These are phyloP conservation scores for Phytopythium helicoides DNA, from an alignment of 352 stramenopile genomes.

Conservation along the genomic window DNA sequence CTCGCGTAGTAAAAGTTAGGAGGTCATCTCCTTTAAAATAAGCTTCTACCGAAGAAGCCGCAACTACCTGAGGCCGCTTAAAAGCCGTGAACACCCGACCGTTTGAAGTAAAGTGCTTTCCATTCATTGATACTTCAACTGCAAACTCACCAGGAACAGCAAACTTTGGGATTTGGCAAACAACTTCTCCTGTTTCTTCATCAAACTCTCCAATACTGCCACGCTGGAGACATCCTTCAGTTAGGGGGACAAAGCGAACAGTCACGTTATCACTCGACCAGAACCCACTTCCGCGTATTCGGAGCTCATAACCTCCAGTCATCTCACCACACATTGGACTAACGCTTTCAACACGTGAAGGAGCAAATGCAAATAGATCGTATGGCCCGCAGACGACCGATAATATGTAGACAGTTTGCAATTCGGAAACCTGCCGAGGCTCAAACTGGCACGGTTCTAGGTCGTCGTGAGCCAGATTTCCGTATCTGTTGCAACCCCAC, in stretches of 20 bases:
- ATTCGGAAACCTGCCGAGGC: conserved; percentile 32
- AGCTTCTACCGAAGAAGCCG: conserved; percentile 42
- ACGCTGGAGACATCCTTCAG: conserved; percentile 46
- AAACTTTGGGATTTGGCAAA: conserved; percentile 71
- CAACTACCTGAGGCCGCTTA: conserved; percentile 31
- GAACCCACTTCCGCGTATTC: conserved; percentile 67
- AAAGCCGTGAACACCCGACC: conserved; percentile 56
- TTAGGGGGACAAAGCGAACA: conserved; percentile 68
- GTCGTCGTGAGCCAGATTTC: conserved; percentile 34
- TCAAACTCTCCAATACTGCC: conserved; percentile 47
- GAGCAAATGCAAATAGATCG: conserved; percentile 65
- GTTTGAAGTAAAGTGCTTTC: conserved; percentile 73
- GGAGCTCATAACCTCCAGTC: conserved; percentile 51
- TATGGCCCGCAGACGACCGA: conserved; percentile 45
- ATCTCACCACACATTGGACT: conserved; percentile 52
- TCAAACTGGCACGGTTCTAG: conserved; percentile 22
- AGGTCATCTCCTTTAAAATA: conserved; percentile 29
- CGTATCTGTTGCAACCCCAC: conserved; percentile 52
- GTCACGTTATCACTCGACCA: conserved; percentile 78
- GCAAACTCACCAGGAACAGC: conserved; percentile 51
- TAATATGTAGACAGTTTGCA: conserved; percentile 33
- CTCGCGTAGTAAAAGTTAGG: conserved; percentile 31
- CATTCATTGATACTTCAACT: conserved; percentile 78
- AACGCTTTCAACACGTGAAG: conserved; percentile 41
- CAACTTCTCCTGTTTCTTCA: conserved; percentile 35